Conservation (phyloP, 208 protist species). For the Wallacemonas sp. region DNA sequence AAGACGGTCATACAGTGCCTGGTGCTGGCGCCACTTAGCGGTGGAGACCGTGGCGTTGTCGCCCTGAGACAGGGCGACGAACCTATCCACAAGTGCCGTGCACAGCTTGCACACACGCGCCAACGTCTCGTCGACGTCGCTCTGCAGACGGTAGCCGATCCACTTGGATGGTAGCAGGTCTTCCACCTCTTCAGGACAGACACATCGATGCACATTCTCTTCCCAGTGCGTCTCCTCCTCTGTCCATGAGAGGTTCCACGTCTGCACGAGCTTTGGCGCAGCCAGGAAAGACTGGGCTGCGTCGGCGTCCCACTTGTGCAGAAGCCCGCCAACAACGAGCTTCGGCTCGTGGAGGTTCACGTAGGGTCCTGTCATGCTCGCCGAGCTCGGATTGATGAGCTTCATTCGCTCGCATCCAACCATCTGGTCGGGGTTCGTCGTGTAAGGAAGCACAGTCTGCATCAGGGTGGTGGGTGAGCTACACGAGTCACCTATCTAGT, state of each 20-base stretch:
- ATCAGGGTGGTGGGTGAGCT: slow-evolving; percentile 20
- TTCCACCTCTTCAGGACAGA: slow-evolving; percentile 83
- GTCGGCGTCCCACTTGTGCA: slow-evolving; percentile 83
- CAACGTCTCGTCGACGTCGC: slow-evolving; percentile 83
- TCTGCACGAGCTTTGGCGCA: slow-evolving; percentile 52
- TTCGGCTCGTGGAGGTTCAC: slow-evolving; percentile 54
- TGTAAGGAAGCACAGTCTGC: slow-evolving; percentile 86
- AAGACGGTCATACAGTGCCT: slow-evolving; percentile 75
- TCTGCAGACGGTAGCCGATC: slow-evolving; percentile 83
- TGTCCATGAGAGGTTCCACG: slow-evolving; percentile 81
- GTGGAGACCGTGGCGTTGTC: slow-evolving; percentile 80
- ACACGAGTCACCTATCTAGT: neutral
- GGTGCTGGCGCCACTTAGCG: slow-evolving; percentile 82
- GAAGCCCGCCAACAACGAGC: slow-evolving; percentile 65
- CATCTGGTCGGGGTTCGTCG: slow-evolving; percentile 77
- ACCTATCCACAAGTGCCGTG: slow-evolving; percentile 83
- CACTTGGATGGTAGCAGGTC: slow-evolving; percentile 82
- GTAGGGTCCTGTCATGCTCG: slow-evolving; percentile 61
- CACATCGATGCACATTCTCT: slow-evolving; percentile 67
- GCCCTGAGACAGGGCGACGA: slow-evolving; percentile 70
- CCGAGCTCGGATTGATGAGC: slow-evolving; percentile 69
- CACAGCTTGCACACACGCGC: slow-evolving; percentile 88
- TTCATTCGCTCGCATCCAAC: slow-evolving; percentile 72
- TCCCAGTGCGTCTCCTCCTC: slow-evolving; percentile 82
- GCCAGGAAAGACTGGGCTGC: slow-evolving; percentile 59